These are phyloP conservation scores for Penicillium flavigenum DNA, from an alignment of 495 filamentous ascomycete species.

Conservation along the genomic window DNA sequence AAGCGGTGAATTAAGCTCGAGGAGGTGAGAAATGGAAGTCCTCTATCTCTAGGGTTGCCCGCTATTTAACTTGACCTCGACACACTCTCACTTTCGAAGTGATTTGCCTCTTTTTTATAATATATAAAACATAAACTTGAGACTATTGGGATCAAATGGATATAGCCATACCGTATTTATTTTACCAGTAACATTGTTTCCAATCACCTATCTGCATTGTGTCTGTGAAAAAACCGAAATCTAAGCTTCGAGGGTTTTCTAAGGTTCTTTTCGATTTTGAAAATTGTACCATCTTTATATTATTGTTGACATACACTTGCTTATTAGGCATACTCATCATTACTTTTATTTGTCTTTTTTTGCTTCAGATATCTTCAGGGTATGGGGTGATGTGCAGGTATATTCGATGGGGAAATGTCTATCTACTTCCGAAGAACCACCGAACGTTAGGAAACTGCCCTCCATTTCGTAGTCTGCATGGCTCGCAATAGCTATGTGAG, in stretches of 20 bases:
- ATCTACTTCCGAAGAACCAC: conserved; percentile 43
- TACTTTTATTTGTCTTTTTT: conserved; percentile 6
- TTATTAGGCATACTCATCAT: neutral
- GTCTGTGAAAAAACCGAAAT: neutral
- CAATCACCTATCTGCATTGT: neutral
- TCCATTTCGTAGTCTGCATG: conserved; percentile 33
- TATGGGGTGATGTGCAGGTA: conserved; percentile 31
- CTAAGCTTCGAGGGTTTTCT: neutral
- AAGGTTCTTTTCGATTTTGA: neutral
- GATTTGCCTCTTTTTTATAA: neutral
- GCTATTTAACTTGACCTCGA: neutral
- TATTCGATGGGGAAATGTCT: conserved; percentile 43
- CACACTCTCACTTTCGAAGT: neutral
- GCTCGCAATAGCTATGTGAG: conserved; percentile 31
- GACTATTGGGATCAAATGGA: neutral
- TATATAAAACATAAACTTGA: neutral
- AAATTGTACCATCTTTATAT: neutral
- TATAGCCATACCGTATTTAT: neutral
- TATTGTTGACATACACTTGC: neutral
- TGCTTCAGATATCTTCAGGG: conserved; percentile 9
- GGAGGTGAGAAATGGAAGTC: neutral
- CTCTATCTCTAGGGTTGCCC: neutral
- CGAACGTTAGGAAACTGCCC: conserved; percentile 26
- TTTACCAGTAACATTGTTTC: neutral
- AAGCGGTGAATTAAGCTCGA: neutral